These are phyloP conservation scores for Ilex asprella DNA, from an alignment of 257 asterid genomes.

Conservation along the genomic window DNA sequence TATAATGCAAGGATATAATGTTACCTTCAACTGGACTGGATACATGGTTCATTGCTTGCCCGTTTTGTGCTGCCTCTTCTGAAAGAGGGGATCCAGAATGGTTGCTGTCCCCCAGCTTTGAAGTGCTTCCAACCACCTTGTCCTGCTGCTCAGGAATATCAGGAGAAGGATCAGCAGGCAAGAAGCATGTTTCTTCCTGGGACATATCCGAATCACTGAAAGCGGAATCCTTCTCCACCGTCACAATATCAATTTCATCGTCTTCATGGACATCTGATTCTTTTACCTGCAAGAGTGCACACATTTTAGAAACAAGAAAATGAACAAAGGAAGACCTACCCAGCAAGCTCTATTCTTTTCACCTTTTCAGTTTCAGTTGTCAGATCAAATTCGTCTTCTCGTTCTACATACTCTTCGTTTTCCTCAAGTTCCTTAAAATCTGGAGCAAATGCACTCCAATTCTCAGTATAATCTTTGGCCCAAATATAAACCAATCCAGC, in stretches of 20 bases:
- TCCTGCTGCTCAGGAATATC: constrained; percentile 72
- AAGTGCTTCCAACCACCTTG: constrained; percentile 42
- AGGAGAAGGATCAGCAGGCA: constrained; percentile 74
- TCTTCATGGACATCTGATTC: constrained; percentile 65
- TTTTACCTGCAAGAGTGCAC: constrained; percentile 46
- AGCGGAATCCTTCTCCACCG: constrained; percentile 64
- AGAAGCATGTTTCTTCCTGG: constrained; percentile 62
- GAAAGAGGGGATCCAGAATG: constrained; percentile 76
- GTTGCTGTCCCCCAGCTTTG: constrained; percentile 57
- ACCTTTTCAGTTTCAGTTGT: constrained; percentile 71
- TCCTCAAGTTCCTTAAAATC: constrained; percentile 94
- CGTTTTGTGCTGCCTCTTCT: constrained; percentile 69
- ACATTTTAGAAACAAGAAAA: constrained; percentile 15
- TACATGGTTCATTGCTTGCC: constrained; percentile 45
- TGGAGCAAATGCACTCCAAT: constrained; percentile 98
- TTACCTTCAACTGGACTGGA: constrained; percentile 75
- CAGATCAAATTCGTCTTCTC: constrained; percentile 90
- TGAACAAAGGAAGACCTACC: neutral
- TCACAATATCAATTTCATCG: constrained; percentile 63
- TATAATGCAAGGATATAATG: neutral
- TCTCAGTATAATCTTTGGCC: constrained; percentile 97
- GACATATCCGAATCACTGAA: constrained; percentile 91
- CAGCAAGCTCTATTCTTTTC: neutral
- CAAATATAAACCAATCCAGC: constrained; percentile 81
- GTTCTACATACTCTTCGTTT: constrained; percentile 86